Evolutionary conservation across 768 basidiomycete genomes (phyloP).

Genomic region (Austroboletus festivus): DNA sequence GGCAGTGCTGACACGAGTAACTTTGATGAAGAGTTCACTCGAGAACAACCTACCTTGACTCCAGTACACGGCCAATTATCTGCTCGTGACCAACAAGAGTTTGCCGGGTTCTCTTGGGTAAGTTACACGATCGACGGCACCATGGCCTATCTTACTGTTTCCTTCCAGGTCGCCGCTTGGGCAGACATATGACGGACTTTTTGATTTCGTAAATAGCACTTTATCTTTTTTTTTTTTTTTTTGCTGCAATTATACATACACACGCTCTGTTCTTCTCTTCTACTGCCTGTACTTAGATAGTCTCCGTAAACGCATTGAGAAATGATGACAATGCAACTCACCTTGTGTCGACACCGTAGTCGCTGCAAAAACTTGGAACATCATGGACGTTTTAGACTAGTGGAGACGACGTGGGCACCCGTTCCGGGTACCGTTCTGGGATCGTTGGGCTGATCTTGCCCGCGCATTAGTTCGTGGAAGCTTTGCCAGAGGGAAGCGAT

Average conservation of each 20-base stretch:
- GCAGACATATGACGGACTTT: slow-evolving; percentile 47
- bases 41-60: slow-evolving; percentile 94
- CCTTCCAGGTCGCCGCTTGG: slow-evolving; percentile 45
- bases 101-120: slow-evolving; percentile 97
- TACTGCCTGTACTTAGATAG: slow-evolving; percentile 40
- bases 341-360: slow-evolving; percentile 10
- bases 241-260: slow-evolving; percentile 34
- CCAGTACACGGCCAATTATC: slow-evolving; percentile 95
- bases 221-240: slow-evolving; percentile 29
- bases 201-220: slow-evolving; percentile 20
- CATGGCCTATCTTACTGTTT: background rate
- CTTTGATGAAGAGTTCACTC: slow-evolving; percentile 97
- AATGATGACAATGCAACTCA: slow-evolving; percentile 19
- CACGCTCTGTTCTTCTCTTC: slow-evolving; percentile 22
- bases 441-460: slow-evolving; percentile 35
- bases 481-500: slow-evolving; percentile 83
- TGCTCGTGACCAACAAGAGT: slow-evolving; percentile 87
- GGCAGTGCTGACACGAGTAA: slow-evolving; percentile 87
- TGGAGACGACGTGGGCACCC: slow-evolving; percentile 59
- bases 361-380: background rate
- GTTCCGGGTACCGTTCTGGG: slow-evolving; percentile 57
- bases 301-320: slow-evolving; percentile 27
- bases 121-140: background rate
- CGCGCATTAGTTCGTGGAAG: slow-evolving; percentile 75
- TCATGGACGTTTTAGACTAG: slow-evolving; percentile 26